Evolutionary conservation across 2,329 filamentous ascomycete genomes (phyloP), one percentile per base, ranked within the genome.

Genomic region (Aspergillus clavatus): DNA sequence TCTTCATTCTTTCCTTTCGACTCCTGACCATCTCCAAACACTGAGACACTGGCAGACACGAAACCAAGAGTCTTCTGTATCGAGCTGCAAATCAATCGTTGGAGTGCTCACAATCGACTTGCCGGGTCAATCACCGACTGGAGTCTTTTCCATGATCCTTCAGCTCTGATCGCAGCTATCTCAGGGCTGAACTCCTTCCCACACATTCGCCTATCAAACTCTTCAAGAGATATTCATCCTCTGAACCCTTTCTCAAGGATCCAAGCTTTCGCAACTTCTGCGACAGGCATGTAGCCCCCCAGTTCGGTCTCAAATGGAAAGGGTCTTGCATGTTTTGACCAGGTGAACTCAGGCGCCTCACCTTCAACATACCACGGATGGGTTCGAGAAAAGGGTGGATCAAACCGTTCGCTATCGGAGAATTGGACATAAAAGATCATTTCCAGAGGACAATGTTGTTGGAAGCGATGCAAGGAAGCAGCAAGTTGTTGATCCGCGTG

Each of bases 401-500:
- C 50, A 23, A 67, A 62, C 4, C 46, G 50, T 37, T 68, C 65
- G 1, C 54, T 66, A 44, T 70, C 66, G 2, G 63, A 67, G 2
- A 69, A 45, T 43, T 68, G 66, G 7, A 69, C 42, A 37, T 63
- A 69, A 47, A 65, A 60, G 12, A 69, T 52, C 40, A 62, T 67
- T 1, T 65, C 61, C 2, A 56, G 19, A 0, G 59, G 59, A 23
- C 53, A 53, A 3, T 44, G 22, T 4, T 39, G 22, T 3, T 51
- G 35, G 16, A 62, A 60, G 4, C 51, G 45, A 6, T 43, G 29
- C 1, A 68, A 40, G 2, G 65, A 60, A 5, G 51, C 53, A 2
- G 31, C 37, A n/a, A 68, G 43, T 6, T 38, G 39, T 16, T 23
- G 5, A 10, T 55, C 54, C 1, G 50, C 55, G 12, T 53, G 35